Evolutionary conservation across 768 basidiomycete species (phyloP).

Genomic region (Suillus luteus): DNA sequence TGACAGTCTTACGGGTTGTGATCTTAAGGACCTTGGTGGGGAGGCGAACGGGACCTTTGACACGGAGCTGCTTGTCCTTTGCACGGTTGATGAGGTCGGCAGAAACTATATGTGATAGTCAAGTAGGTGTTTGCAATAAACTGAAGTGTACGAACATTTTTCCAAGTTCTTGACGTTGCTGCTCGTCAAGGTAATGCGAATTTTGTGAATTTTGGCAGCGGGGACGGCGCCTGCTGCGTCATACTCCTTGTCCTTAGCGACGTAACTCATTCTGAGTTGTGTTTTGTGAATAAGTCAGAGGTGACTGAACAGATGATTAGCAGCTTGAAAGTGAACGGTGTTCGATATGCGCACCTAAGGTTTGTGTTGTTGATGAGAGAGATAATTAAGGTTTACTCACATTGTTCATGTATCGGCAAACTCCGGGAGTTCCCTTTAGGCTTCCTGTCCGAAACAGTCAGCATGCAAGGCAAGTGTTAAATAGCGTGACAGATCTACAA

Average conservation of each 20-base stretch:
- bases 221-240: constrained; percentile 90
- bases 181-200: constrained; percentile 97
- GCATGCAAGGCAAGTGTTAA: constrained; percentile 44
- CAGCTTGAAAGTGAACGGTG: not conserved
- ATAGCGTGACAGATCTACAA: not conserved
- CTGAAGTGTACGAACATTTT: constrained; percentile 68
- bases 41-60: constrained; percentile 98
- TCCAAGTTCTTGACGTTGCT: constrained; percentile 98
- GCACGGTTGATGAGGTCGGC: constrained; percentile 96
- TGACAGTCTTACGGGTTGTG: constrained; percentile 97
- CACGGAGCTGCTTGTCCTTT: constrained; percentile 99
- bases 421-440: not conserved
- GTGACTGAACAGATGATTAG: constrained; percentile 52
- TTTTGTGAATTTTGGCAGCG: constrained; percentile 96
- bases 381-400: constrained; percentile 3
- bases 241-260: constrained; percentile 99
- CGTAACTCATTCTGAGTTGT: constrained; percentile 83
- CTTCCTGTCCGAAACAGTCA: constrained; percentile 11
- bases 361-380: constrained; percentile 4
- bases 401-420: not conserved
- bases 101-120: constrained; percentile 72
- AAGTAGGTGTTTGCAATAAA: not conserved
- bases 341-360: constrained; percentile 4
- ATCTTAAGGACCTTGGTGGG: constrained; percentile 99
- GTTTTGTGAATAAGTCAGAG: constrained; percentile 66